Evolutionary conservation across 1,139 yeast genomes (phyloP).

Genomic region (Kodamaea sp.): DNA sequence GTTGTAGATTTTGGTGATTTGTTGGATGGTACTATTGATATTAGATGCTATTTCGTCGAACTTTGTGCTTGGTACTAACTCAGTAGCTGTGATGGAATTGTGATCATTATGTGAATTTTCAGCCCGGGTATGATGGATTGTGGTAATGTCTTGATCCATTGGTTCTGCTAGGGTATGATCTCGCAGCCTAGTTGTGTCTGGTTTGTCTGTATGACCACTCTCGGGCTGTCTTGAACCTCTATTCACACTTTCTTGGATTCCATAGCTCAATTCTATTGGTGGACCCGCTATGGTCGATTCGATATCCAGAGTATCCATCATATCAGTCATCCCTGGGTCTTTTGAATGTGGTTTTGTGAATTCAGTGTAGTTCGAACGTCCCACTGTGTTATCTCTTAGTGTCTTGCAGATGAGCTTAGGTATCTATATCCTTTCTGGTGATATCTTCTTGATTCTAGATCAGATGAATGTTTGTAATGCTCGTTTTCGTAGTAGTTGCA

Average conservation of each 20-base stretch:
- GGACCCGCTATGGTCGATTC: constrained; percentile 11
- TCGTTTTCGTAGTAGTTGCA: too few relatives aligned
- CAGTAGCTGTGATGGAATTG: background rate
- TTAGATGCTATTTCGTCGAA: constrained; percentile 13
- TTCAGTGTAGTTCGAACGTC: too few relatives aligned
- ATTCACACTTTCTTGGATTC: background rate
- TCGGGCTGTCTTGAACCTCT: background rate
- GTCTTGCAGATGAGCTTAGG: too few relatives aligned
- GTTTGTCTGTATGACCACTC: too few relatives aligned
- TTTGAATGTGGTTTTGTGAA: too few relatives aligned
- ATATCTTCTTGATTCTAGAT: too few relatives aligned
- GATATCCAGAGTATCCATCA: constrained; percentile 13
- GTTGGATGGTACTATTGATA: constrained; percentile 36
- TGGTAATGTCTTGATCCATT: background rate
- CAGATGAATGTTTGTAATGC: too few relatives aligned
- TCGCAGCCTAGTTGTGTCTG: background rate
- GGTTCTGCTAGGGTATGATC: too few relatives aligned
- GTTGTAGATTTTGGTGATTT: constrained; percentile 33
- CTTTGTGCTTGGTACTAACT: background rate
- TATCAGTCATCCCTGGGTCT: background rate
- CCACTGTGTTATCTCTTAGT: too few relatives aligned
- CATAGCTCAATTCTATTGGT: background rate
- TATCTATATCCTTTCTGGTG: too few relatives aligned
- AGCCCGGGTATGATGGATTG: background rate
- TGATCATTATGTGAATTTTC: background rate